These are phyloP conservation scores for Entomortierella chlamydospora DNA, from an alignment of 192 early-diverging fungal species.

Conservation along the genomic window DNA sequence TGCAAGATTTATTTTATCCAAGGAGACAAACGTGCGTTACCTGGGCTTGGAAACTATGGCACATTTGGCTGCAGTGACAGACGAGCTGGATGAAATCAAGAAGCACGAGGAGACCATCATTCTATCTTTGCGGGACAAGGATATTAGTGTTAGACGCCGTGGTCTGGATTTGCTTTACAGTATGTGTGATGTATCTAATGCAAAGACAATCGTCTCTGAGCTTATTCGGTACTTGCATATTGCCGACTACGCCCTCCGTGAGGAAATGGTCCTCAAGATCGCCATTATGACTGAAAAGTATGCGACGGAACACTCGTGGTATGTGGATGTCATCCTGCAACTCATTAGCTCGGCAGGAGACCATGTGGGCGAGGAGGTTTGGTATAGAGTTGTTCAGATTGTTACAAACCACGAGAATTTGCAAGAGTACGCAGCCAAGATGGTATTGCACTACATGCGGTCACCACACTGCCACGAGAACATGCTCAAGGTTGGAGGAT, in stretches of 20 bases:
- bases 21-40: constrained; percentile 98
- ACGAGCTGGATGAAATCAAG: constrained; percentile 87
- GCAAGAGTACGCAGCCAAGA: constrained; percentile 93
- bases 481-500: constrained; percentile 94
- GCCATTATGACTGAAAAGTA: constrained; percentile 99
- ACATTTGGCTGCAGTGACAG: constrained; percentile 86
- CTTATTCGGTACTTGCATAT: constrained; percentile 90
- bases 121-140: constrained; percentile 93
- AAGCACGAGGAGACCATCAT: constrained; percentile 89
- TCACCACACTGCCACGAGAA: constrained; percentile 96
- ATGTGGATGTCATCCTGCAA: constrained; percentile 97
- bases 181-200: constrained; percentile 94
- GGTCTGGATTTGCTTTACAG: constrained; percentile 96
- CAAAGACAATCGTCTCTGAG: constrained; percentile 89
- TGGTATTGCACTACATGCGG: constrained; percentile 82
- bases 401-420: constrained; percentile 95
- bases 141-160: constrained; percentile 95
- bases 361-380: constrained; percentile 96
- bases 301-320: constrained; percentile 98
- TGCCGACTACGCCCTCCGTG: constrained; percentile 90
- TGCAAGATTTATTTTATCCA: constrained; percentile 90
- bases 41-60: constrained; percentile 98
- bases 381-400: constrained; percentile 98
- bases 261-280: constrained; percentile 99
- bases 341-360: constrained; percentile 96